Percentiles rank a stretch among this genome's conserved stretches.
These are phyloP conservation scores for Trichoderma harzianum DNA, from an alignment of 2,329 filamentous ascomycete species.

Conservation along the genomic window DNA sequence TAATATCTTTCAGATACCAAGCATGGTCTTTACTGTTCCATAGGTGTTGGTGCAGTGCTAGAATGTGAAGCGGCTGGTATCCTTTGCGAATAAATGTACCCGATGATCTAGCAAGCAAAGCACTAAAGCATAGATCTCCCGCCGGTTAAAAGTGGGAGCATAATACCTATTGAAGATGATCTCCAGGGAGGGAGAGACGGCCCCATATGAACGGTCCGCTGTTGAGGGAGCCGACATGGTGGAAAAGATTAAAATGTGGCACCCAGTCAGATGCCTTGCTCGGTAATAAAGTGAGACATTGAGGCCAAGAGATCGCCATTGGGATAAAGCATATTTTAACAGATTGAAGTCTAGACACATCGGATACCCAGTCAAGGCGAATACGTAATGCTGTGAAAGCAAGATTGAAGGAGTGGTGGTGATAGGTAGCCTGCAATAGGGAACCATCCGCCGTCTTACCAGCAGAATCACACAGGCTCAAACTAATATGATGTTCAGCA, in stretches of 20 bases:
- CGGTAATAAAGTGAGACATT: background rate
- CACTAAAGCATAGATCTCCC: background rate
- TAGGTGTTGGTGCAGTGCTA: background rate
- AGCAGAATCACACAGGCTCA: background rate
- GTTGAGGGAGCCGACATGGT: background rate
- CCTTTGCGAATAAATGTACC: background rate
- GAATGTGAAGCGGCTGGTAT: background rate
- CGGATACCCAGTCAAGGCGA: too few species aligned
- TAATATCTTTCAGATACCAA: background rate
- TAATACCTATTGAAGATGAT: background rate
- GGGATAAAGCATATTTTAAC: background rate
- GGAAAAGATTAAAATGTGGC: background rate
- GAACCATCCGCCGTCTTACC: background rate
- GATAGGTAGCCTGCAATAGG: background rate
- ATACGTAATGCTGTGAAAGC: background rate
- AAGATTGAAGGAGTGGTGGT: background rate
- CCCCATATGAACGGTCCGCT: background rate
- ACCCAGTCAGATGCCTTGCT: background rate
- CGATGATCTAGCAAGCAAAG: background rate
- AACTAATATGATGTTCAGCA: accelerated
- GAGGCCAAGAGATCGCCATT: background rate
- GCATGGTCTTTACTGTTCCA: background rate
- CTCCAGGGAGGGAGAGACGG: background rate
- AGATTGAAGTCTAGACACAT: background rate
- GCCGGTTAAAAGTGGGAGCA: background rate